These are phyloP conservation scores for Cetradonia linearis DNA, from an alignment of 495 filamentous ascomycete species.

Conservation along the genomic window DNA sequence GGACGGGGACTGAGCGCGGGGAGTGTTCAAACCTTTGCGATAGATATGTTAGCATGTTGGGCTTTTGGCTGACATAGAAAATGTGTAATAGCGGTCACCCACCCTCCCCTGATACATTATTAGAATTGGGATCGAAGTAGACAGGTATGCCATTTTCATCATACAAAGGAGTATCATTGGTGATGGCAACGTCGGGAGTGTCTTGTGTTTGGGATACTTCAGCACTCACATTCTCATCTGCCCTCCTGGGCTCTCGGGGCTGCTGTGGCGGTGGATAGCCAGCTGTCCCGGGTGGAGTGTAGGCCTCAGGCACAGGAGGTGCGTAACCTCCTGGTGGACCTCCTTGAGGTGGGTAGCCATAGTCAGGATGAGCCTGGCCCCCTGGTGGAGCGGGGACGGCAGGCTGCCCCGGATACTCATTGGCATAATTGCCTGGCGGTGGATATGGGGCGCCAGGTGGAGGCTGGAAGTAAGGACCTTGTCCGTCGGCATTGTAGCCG, in stretches of 20 bases:
- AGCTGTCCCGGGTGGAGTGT: constrained; percentile 33
- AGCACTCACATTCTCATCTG: constrained; percentile 50
- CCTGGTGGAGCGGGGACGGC: constrained; percentile 33
- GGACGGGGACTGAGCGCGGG: constrained; percentile 20
- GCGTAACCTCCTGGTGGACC: constrained; percentile 32
- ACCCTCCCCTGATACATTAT: constrained; percentile 31
- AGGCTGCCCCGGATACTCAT: constrained; percentile 40
- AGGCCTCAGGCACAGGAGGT: constrained; percentile 34
- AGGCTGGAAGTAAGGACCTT: constrained; percentile 35
- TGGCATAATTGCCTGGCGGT: constrained; percentile 32
- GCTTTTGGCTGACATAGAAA: constrained; percentile 27
- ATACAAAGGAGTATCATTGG: constrained; percentile 19
- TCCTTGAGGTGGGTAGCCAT: constrained; percentile 24
- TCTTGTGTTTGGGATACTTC: constrained; percentile 23
- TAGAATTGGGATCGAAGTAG: constrained; percentile 28
- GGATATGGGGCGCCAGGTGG: constrained; percentile 34
- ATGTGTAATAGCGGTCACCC: constrained; percentile 22
- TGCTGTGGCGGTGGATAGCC: constrained; percentile 34
- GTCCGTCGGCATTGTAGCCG: constrained; percentile 14
- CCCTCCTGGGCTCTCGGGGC: constrained; percentile 31
- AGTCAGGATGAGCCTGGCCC: constrained; percentile 27
- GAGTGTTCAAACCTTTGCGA: constrained; percentile 24
- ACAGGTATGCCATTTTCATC: constrained; percentile 31
- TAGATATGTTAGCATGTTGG: constrained; percentile 7
- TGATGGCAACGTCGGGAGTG: constrained; percentile 14